phyloP scores from a whole-genome alignment of 1,284 basidiomycete genomes.

The Inonotus obliquus region DNA sequence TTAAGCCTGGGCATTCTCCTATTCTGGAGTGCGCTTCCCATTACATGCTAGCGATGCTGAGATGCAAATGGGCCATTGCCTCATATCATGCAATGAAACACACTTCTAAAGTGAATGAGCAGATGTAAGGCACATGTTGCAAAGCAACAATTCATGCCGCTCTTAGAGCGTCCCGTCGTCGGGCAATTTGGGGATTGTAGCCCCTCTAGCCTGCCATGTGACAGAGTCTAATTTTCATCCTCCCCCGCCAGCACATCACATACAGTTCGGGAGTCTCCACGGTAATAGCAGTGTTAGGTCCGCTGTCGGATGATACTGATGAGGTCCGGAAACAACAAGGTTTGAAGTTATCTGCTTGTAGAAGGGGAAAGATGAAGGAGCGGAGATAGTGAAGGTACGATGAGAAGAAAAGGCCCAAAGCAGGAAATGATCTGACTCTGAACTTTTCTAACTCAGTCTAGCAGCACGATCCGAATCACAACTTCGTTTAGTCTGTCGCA shows the following conservation, averaged over 20 bases:
- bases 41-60: not conserved
- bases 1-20: not conserved
- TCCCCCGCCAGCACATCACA: not conserved
- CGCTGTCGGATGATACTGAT: not conserved
- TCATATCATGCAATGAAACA: not conserved
- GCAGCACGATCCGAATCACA: not conserved
- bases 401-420: not conserved
- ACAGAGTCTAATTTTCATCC: not conserved
- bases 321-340: not conserved
- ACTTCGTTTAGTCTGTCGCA: not conserved
- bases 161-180: not conserved
- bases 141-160: not conserved
- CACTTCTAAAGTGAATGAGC: not conserved
- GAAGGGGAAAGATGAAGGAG: not conserved
- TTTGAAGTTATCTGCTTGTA: not conserved
- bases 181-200: not conserved
- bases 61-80: too few species aligned
- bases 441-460: not conserved
- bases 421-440: not conserved
- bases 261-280: not conserved
- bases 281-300: not conserved
- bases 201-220: not conserved
- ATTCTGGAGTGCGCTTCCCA: not conserved
- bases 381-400: not conserved
- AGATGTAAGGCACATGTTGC: not conserved